Percentiles rank a stretch among this genome's conserved stretches.
These are phyloP conservation scores for Gymnopilus dilepis DNA, from an alignment of 768 basidiomycete species.

Conservation along the genomic window DNA sequence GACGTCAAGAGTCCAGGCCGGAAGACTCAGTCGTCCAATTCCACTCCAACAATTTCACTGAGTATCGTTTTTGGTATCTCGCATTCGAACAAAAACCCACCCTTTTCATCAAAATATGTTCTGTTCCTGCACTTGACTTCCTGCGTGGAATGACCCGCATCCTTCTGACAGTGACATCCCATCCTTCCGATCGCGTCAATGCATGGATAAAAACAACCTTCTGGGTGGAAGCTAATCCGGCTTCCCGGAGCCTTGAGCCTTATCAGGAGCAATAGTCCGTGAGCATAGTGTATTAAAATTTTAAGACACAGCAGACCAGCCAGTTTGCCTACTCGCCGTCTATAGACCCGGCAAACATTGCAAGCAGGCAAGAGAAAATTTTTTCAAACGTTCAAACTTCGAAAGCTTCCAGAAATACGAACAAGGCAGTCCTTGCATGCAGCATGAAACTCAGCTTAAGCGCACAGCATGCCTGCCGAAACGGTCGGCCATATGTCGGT, in stretches of 20 bases:
- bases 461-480: constrained; percentile 7
- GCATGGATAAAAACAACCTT: constrained; percentile 8
- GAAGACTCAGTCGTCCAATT: neutral
- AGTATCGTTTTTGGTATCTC: neutral
- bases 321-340: neutral
- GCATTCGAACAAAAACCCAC: neutral
- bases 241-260: constrained; percentile 4
- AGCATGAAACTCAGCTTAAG: constrained; percentile 11
- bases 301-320: neutral
- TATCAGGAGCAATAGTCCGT: neutral
- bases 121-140: neutral
- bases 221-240: constrained; percentile 1
- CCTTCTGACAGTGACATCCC: constrained; percentile 15
- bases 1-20: constrained; percentile 6
- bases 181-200: constrained; percentile 15
- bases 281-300: neutral
- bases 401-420: neutral
- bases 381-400: neutral
- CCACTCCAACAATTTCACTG: neutral
- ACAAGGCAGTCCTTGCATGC: neutral
- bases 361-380: neutral
- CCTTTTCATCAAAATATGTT: constrained; percentile 2
- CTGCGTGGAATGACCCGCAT: constrained; percentile 16
- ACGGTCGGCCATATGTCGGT: constrained; percentile 22
- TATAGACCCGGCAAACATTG: neutral